Conservation (phyloP, 495 filamentous ascomycete genomes). For the Daldinia caldariorum region DNA sequence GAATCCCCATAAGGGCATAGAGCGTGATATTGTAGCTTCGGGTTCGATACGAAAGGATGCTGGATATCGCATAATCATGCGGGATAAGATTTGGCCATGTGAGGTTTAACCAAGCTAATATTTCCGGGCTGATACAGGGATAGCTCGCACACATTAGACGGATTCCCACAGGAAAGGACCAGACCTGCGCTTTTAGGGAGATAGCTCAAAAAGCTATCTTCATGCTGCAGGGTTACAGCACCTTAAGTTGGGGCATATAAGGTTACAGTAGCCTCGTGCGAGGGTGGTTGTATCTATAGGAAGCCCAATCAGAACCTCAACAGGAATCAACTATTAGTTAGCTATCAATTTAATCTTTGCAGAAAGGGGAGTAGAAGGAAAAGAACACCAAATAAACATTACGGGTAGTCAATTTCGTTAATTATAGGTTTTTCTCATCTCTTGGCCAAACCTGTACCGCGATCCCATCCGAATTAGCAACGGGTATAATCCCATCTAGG, state of each 20-base stretch:
- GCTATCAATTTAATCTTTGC: not conserved
- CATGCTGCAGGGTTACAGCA: constrained; percentile 23
- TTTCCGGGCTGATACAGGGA: constrained; percentile 4
- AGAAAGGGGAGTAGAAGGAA: not conserved
- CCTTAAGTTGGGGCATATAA: constrained; percentile 38
- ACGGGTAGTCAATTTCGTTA: constrained; percentile 2
- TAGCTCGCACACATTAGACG: constrained; percentile 4
- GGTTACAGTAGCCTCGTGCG: constrained; percentile 18
- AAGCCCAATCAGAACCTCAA: constrained; percentile 6
- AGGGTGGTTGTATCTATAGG: constrained; percentile 17
- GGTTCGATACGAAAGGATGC: constrained; percentile 14
- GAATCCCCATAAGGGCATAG: constrained; percentile 14
- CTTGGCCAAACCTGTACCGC: no score
- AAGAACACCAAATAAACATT: constrained; percentile 9
- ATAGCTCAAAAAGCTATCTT: constrained; percentile 2
- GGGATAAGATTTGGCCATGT: constrained; percentile 35
- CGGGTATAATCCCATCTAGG: not conserved
- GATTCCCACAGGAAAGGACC: constrained; percentile 1
- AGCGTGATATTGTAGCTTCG: constrained; percentile 10
- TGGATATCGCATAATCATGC: constrained; percentile 23
- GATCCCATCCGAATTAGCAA: no score
- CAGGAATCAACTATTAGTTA: not conserved
- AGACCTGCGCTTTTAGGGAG: constrained; percentile 10
- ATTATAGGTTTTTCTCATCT: not conserved
- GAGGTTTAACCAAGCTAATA: constrained; percentile 13